Evolutionary conservation across 2,329 filamentous ascomycete species (phyloP).

Genomic region (Ophiostoma ips): DNA sequence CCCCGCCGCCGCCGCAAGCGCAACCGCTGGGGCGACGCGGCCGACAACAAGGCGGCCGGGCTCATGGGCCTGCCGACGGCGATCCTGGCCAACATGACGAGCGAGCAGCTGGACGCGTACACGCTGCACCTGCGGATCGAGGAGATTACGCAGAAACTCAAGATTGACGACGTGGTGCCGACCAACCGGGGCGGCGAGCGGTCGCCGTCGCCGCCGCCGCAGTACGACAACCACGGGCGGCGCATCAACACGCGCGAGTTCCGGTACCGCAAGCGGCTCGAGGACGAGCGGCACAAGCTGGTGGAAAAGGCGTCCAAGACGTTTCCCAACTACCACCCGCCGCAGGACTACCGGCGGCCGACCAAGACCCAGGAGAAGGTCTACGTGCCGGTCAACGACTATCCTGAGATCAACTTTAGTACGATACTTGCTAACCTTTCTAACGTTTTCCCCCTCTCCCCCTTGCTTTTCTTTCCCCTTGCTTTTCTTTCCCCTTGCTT

Average conservation of each 20-base stretch:
- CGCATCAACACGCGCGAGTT: conserved; percentile 99
- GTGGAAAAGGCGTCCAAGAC: conserved; percentile 99
- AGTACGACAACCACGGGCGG: conserved; percentile 98
- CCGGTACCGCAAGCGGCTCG: conserved; percentile 92
- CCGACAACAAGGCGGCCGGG: conserved; percentile 96
- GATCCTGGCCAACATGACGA: conserved; percentile 95
- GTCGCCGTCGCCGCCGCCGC: conserved; percentile 85
- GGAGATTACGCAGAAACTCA: conserved; percentile 97
- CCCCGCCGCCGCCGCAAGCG: conserved; percentile 62
- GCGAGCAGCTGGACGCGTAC: conserved; percentile 94
- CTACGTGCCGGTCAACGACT: conserved; percentile 99
- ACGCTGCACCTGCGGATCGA: conserved; percentile 93
- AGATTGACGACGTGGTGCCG: conserved; percentile 97
- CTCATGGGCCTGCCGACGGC: conserved; percentile 95
- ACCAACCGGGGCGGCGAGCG: conserved; percentile 74
- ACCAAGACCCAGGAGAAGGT: conserved; percentile 99
- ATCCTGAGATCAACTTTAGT: conserved; percentile 99
- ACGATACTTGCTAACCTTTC: conserved; percentile 98
- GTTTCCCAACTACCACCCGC: conserved; percentile 98
- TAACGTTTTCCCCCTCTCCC: conserved; percentile 34
- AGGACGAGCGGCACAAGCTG: conserved; percentile 97
- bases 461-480: conserved; percentile 15
- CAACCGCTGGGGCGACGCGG: conserved; percentile 93
- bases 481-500: background rate
- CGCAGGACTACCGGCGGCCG: conserved; percentile 93